Percentiles rank a stretch among this genome's conserved stretches.
Conservation (phyloP, 768 basidiomycete species). For the Pleurotus salmoneostramineus region DNA sequence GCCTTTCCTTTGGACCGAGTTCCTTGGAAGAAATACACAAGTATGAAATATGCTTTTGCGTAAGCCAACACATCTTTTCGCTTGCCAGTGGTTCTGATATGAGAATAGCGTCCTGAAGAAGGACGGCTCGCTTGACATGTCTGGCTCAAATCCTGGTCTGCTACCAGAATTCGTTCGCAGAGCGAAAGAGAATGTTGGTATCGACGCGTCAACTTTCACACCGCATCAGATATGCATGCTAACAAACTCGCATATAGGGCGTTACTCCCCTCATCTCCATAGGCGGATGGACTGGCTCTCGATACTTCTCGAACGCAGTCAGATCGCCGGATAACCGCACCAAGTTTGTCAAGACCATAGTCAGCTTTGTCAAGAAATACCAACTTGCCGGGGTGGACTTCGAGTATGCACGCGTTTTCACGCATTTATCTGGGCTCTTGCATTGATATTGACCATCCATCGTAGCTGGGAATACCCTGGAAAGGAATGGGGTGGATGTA, state of each 20-base stretch:
- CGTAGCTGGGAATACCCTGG: constrained; percentile 82
- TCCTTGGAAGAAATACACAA: no score
- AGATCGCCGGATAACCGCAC: constrained; percentile 40
- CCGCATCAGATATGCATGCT: background rate
- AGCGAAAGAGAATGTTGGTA: background rate
- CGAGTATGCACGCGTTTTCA: constrained; percentile 11
- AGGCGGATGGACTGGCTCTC: constrained; percentile 49
- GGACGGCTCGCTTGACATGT: no score
- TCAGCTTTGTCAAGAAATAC: constrained; percentile 32
- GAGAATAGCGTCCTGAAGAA: no score
- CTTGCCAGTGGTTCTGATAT: no score
- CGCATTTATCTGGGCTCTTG: background rate
- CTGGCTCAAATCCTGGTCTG: no score
- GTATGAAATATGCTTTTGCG: no score
- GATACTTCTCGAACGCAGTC: constrained; percentile 44
- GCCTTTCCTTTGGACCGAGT: no score
- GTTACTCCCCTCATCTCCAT: constrained; percentile 38
- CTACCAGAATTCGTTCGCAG: background rate
- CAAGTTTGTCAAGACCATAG: constrained; percentile 39
- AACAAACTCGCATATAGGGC: constrained; percentile 24
- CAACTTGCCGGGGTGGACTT: constrained; percentile 36
- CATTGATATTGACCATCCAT: background rate
- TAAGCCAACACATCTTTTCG: no score
- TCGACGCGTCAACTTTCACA: background rate
- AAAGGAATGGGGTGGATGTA: constrained; percentile 63